These are phyloP conservation scores for Diplodia seriata DNA, from an alignment of 2,329 filamentous ascomycete species.

Conservation along the genomic window DNA sequence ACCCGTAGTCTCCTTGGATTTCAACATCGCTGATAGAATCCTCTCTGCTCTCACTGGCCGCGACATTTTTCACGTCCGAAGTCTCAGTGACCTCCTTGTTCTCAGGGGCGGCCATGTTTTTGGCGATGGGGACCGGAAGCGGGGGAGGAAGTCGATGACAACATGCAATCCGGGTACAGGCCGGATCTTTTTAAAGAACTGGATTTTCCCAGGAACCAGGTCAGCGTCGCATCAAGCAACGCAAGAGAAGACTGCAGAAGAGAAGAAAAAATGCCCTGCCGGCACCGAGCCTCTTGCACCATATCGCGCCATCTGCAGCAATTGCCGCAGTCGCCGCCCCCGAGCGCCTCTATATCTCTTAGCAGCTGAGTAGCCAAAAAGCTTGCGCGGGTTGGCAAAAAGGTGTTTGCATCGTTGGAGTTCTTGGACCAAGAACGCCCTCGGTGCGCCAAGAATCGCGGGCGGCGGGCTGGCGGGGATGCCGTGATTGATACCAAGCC, in stretches of 20 bases:
- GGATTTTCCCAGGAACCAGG: constrained; percentile 12
- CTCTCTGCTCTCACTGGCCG: constrained; percentile 12
- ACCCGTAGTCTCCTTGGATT: constrained; percentile 7
- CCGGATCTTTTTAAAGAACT: not conserved
- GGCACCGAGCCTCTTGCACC: constrained; percentile 15
- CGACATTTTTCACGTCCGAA: not conserved
- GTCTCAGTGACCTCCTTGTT: constrained; percentile 5
- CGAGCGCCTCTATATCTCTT: not conserved
- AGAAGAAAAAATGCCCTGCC: constrained; percentile 5
- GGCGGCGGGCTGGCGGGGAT: constrained; percentile 6
- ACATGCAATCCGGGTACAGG: not conserved
- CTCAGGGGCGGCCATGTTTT: constrained; percentile 9
- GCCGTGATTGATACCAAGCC: constrained; percentile 28
- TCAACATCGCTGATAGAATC: constrained; percentile 12
- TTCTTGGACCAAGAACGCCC: constrained; percentile 1
- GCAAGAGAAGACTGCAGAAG: constrained; percentile 1
- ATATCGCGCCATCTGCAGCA: constrained; percentile 27
- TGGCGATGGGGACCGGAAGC: not conserved
- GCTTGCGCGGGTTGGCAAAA: constrained; percentile 19
- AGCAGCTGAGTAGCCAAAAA: constrained; percentile 21
- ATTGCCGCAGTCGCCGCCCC: constrained; percentile 4
- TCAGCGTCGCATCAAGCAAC: constrained; percentile 11
- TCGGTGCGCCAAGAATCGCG: constrained; percentile 18
- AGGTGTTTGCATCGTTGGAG: not conserved
- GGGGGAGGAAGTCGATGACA: constrained; percentile 9